Conservation (phyloP, 768 basidiomycete genomes). For the Daedaleopsis sinensis region DNA sequence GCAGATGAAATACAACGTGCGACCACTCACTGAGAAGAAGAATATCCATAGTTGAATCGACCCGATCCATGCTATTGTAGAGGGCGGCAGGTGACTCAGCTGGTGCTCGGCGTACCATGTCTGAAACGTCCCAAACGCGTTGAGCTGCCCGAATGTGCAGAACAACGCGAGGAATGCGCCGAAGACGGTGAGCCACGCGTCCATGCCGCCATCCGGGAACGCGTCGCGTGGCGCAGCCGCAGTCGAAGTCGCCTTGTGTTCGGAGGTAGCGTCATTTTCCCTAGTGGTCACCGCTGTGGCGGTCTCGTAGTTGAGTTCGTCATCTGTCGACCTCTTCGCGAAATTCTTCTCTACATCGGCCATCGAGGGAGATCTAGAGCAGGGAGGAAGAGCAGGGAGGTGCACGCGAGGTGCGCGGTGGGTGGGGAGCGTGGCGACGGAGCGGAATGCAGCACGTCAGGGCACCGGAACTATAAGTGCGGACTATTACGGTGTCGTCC, state of each 20-base stretch:
- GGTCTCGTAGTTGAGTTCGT: not conserved
- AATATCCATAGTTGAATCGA: slow-evolving; percentile 70
- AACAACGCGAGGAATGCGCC: slow-evolving; percentile 70
- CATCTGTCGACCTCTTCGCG: not conserved
- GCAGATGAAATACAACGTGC: too few species aligned
- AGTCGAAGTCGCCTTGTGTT: not conserved
- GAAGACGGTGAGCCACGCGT: slow-evolving; percentile 53
- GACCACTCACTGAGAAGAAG: slow-evolving; percentile 61
- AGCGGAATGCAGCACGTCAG: not conserved
- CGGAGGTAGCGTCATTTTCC: not conserved
- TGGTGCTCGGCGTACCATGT: slow-evolving; percentile 68
- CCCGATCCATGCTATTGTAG: slow-evolving; percentile 70
- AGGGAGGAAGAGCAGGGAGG: not conserved
- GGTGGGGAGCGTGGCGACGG: not conserved
- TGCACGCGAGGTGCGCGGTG: not conserved
- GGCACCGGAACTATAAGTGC: not conserved
- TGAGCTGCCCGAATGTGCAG: slow-evolving; percentile 73
- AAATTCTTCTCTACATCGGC: not conserved
- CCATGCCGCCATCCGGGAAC: slow-evolving; percentile 33
- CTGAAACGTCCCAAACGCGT: slow-evolving; percentile 73
- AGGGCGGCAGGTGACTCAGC: slow-evolving; percentile 50
- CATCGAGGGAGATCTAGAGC: not conserved
- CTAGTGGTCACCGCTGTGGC: not conserved
- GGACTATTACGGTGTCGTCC: not conserved
- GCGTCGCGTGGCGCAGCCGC: not conserved